Percentiles rank a stretch among this genome's conserved stretches.
phyloP scores from a whole-genome alignment of 2,329 filamentous ascomycete species.

The Aureobasidium pullulans region DNA sequence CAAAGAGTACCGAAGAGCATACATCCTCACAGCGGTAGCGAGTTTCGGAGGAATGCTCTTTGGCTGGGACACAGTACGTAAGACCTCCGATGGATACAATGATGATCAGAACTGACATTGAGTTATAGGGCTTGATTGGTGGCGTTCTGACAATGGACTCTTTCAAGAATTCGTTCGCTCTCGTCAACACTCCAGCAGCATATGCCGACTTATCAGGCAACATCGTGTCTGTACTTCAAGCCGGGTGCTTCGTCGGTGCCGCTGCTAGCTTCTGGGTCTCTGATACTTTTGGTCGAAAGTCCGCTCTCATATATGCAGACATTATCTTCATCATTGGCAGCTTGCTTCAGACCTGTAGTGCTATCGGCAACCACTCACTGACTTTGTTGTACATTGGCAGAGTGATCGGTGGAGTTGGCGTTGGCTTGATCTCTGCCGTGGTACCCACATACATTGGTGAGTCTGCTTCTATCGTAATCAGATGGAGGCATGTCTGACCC shows the following conservation, averaged over 20 bases:
- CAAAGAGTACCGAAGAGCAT: constrained; percentile 33
- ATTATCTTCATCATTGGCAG: constrained; percentile 37
- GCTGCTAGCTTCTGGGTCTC: constrained; percentile 35
- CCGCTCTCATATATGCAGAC: constrained; percentile 35
- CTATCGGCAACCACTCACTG: constrained; percentile 27
- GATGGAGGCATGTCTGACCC: constrained; percentile 23
- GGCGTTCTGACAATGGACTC: constrained; percentile 37
- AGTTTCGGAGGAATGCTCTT: constrained; percentile 37
- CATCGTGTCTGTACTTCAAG: constrained; percentile 38
- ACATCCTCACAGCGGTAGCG: constrained; percentile 35
- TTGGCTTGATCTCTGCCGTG: constrained; percentile 36
- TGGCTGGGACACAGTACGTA: constrained; percentile 28
- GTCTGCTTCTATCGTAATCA: constrained; percentile 29
- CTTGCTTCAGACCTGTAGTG: constrained; percentile 34
- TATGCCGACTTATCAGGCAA: constrained; percentile 37
- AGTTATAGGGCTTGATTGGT: constrained; percentile 21
- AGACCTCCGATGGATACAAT: background rate
- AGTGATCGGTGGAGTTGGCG: constrained; percentile 38
- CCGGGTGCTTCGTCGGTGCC: constrained; percentile 40
- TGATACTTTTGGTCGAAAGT: constrained; percentile 35
- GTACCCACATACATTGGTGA: constrained; percentile 36
- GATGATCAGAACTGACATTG: background rate
- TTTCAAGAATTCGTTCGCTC: constrained; percentile 35
- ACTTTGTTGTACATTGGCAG: constrained; percentile 36
- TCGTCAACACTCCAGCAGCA: constrained; percentile 26